Percentiles rank a stretch among this genome's conserved stretches.
Conservation (phyloP, 1,284 basidiomycete genomes). For the Trametes hirsuta region DNA sequence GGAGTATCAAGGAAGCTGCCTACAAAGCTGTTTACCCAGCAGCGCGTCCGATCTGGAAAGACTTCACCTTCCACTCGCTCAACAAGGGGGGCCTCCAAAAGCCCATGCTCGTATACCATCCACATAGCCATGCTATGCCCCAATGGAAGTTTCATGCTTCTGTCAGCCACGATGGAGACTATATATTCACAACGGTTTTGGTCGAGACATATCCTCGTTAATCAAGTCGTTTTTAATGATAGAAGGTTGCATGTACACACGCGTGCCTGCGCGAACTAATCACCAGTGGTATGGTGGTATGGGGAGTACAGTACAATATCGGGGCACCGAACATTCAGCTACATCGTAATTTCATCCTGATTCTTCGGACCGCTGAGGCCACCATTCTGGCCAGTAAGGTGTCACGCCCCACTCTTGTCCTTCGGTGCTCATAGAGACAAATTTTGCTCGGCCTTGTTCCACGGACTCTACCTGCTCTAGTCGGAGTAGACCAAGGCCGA, state of each 20-base stretch:
- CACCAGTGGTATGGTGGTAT: not conserved
- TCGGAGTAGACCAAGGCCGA: constrained; percentile 73
- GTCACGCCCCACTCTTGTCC: constrained; percentile 45
- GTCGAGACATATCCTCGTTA: constrained; percentile 44
- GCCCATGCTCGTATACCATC: constrained; percentile 51
- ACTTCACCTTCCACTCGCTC: constrained; percentile 58
- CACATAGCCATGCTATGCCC: not conserved
- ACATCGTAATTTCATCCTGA: not conserved
- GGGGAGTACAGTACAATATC: not conserved
- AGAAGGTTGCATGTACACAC: not conserved
- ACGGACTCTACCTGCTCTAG: constrained; percentile 60
- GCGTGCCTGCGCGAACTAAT: not conserved
- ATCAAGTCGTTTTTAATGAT: not conserved
- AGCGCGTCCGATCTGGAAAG: constrained; percentile 74
- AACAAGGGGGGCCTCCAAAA: constrained; percentile 42
- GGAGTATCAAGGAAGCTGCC: constrained; percentile 87
- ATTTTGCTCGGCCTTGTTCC: constrained; percentile 42
- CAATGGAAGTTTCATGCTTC: constrained; percentile 60
- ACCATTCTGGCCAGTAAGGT: constrained; percentile 73
- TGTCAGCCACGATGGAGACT: constrained; percentile 86
- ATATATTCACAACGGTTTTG: constrained; percentile 76
- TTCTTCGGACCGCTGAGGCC: constrained; percentile 47
- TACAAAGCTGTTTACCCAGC: constrained; percentile 85
- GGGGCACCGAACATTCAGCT: not conserved
- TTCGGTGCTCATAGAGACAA: constrained; percentile 42